phyloP scores from a whole-genome alignment of 2,329 filamentous ascomycete species.

The Neopestalotiopsis sp. region DNA sequence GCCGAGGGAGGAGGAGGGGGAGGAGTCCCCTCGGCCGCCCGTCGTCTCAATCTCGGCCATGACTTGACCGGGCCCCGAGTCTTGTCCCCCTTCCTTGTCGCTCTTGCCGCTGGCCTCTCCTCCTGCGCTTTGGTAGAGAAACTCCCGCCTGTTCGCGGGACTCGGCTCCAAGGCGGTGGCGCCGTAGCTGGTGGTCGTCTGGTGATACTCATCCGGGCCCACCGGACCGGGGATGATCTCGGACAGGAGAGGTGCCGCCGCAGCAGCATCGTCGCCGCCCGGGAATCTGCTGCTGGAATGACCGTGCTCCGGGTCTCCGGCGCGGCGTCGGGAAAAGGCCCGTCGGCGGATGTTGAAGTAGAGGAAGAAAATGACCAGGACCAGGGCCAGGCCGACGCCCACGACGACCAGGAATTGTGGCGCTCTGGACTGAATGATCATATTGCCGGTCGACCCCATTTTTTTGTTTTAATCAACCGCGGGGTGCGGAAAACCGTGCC shows the following conservation, averaged over 20 bases:
- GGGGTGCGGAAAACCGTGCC: background rate
- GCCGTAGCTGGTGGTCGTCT: conserved; percentile 4
- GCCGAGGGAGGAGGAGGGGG: no score
- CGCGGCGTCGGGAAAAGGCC: background rate
- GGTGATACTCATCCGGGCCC: background rate
- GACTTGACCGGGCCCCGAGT: background rate
- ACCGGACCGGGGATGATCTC: background rate
- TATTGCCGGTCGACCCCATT: background rate
- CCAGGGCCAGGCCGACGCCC: background rate
- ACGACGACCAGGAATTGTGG: conserved; percentile 11
- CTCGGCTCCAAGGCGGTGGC: conserved; percentile 4
- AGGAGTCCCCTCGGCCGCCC: background rate
- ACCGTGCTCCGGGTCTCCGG: background rate
- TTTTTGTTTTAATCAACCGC: background rate
- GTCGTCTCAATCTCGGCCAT: background rate
- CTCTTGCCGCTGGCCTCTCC: background rate
- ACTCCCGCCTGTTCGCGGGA: background rate
- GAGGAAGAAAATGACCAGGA: background rate
- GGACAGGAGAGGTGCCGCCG: background rate
- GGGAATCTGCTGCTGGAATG: background rate
- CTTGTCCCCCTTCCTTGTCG: background rate
- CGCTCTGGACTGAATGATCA: background rate
- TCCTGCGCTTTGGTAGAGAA: background rate
- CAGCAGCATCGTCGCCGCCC: background rate
- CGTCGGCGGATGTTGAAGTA: background rate